Conservation (phyloP, 2,329 filamentous ascomycete genomes). For the Penicillium sclerotigenum region DNA sequence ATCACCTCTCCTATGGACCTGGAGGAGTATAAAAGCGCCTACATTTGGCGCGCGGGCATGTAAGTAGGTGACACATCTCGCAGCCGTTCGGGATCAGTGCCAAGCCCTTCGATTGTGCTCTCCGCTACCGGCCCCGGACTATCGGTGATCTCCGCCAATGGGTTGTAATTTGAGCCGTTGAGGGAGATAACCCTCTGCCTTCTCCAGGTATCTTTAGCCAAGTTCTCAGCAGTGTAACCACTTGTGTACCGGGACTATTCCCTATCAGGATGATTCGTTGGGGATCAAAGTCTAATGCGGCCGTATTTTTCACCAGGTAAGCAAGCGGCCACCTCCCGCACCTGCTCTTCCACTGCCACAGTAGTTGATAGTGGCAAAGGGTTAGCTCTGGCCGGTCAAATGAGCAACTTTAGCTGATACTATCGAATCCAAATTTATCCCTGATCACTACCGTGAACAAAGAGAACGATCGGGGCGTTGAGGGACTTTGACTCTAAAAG, state of each 20-base stretch:
- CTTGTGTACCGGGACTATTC: constrained; percentile 1
- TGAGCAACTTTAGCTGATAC: neutral
- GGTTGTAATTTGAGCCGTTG: constrained; percentile 9
- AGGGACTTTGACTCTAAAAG: neutral
- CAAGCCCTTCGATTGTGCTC: neutral
- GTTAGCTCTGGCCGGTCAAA: neutral
- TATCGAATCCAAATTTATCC: neutral
- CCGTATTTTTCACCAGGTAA: neutral
- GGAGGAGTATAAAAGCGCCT: constrained; percentile 1
- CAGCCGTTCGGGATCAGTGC: neutral
- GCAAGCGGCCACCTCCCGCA: constrained; percentile 1
- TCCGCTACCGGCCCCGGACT: neutral
- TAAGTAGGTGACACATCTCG: neutral
- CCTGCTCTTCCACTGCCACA: constrained; percentile 3
- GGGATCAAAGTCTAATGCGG: neutral
- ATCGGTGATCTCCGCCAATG: constrained; percentile 1
- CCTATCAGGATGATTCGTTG: neutral
- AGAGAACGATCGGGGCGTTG: constrained; percentile 1
- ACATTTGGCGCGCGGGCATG: constrained; percentile 1
- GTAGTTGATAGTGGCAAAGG: neutral
- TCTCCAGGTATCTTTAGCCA: neutral
- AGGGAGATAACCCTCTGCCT: neutral
- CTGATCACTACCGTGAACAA: constrained; percentile 2
- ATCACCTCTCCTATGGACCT: neutral
- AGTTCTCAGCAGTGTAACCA: neutral